These are phyloP conservation scores for Aspergillus puulaauensis DNA, from an alignment of 2,329 filamentous ascomycete genomes.

Conservation along the genomic window DNA sequence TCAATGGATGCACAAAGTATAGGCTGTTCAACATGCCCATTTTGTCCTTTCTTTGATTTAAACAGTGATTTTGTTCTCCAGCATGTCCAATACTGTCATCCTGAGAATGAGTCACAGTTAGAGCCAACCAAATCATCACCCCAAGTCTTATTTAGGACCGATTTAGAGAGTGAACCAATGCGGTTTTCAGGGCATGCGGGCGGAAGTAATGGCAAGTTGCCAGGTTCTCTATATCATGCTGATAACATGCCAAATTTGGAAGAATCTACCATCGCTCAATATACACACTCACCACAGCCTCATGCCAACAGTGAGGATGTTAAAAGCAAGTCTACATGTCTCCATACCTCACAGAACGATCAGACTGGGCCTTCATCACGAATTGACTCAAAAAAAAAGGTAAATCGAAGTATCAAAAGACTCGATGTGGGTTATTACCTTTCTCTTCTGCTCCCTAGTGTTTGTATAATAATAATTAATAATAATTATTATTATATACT, in stretches of 20 bases:
- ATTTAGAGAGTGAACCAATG: neutral
- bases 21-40: constrained; percentile 38
- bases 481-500: constrained; percentile 10
- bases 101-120: constrained; percentile 35
- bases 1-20: constrained; percentile 20
- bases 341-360: neutral
- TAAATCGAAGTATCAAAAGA: constrained; percentile 22
- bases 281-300: constrained; percentile 19
- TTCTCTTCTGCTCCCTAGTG: neutral
- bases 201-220: neutral
- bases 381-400: neutral
- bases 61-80: constrained; percentile 42
- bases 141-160: neutral
- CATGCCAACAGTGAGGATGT: neutral
- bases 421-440: constrained; percentile 27
- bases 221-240: neutral
- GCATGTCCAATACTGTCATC: constrained; percentile 47
- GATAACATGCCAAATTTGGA: neutral
- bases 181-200: neutral
- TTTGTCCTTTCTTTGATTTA: constrained; percentile 44
- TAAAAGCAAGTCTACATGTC: neutral
- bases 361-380: neutral
- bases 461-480: neutral
- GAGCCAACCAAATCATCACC: constrained; percentile 18
- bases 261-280: constrained; percentile 48